These are phyloP conservation scores for Colletotrichum liriopes DNA, from an alignment of 2,329 filamentous ascomycete genomes.

Conservation along the genomic window DNA sequence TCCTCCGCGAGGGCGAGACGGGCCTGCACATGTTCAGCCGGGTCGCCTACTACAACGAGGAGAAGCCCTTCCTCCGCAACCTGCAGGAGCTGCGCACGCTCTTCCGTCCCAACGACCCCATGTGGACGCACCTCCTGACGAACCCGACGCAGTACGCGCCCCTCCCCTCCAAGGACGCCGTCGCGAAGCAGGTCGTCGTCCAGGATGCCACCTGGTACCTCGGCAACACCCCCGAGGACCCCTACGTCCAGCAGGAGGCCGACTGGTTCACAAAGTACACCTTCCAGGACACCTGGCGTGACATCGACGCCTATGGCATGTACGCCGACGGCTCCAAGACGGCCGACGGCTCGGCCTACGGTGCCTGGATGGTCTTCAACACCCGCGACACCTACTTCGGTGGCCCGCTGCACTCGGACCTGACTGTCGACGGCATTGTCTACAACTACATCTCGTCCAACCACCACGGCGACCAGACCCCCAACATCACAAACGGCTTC, in stretches of 20 bases:
- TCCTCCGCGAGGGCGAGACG: constrained; percentile 72
- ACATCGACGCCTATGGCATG: constrained; percentile 69
- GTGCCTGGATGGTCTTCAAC: constrained; percentile 74
- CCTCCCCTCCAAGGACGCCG: constrained; percentile 61
- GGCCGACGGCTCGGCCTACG: constrained; percentile 65
- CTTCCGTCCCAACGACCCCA: constrained; percentile 68
- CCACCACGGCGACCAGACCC: constrained; percentile 72
- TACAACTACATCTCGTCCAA: constrained; percentile 74
- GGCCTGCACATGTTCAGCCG: constrained; percentile 72
- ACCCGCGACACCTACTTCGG: constrained; percentile 72
- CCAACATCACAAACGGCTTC: constrained; percentile 74
- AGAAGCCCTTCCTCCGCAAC: constrained; percentile 67
- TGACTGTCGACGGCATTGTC: constrained; percentile 73
- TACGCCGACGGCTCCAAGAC: constrained; percentile 55
- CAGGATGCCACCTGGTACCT: constrained; percentile 76
- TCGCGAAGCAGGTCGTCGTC: constrained; percentile 61
- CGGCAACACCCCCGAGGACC: constrained; percentile 65
- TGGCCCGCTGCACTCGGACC: constrained; percentile 71
- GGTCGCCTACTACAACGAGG: constrained; percentile 69
- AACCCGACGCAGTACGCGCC: constrained; percentile 68
- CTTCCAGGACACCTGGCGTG: constrained; percentile 69
- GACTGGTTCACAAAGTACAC: constrained; percentile 77
- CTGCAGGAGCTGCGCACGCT: constrained; percentile 72
- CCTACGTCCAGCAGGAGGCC: constrained; percentile 67
- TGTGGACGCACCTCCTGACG: constrained; percentile 73